Conservation (phyloP, 345 rosid species). For the Barbarea vulgaris region DNA sequence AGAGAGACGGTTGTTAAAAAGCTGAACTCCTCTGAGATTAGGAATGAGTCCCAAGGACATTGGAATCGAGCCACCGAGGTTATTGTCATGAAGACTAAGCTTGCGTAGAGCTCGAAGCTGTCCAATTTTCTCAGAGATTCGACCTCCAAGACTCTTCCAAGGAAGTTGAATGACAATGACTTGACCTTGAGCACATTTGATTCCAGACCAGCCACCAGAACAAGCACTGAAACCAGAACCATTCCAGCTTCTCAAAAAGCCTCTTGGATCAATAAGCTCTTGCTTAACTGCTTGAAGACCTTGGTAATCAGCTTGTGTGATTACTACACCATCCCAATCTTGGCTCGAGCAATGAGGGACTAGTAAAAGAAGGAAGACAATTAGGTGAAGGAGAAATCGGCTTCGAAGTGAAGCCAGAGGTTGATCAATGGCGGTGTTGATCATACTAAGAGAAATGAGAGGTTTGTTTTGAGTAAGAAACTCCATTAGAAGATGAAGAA, state of each 20-base stretch:
- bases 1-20: constrained; percentile 82
- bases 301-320: constrained; percentile 72
- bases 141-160: constrained; percentile 85
- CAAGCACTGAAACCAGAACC: constrained; percentile 72
- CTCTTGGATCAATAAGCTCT: constrained; percentile 68
- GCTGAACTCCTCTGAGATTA: constrained; percentile 81
- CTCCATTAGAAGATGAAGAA: constrained; percentile 27
- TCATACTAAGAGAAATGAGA: neutral
- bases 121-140: constrained; percentile 76
- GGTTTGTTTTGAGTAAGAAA: neutral
- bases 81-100: constrained; percentile 86
- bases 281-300: constrained; percentile 75
- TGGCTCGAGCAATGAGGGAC: constrained; percentile 44
- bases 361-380: constrained; percentile 7
- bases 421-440: constrained; percentile 31
- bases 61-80: constrained; percentile 69
- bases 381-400: constrained; percentile 33
- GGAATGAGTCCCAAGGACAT: constrained; percentile 60
- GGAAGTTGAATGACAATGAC: constrained; percentile 91
- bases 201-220: constrained; percentile 89
- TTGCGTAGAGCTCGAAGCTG: constrained; percentile 80
- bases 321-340: constrained; percentile 74
- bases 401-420: constrained; percentile 32
- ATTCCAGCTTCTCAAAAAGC: constrained; percentile 80
- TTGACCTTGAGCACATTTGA: constrained; percentile 90